These are phyloP conservation scores for Melastoma candidum DNA, from an alignment of 441 rosid species.

Conservation along the genomic window DNA sequence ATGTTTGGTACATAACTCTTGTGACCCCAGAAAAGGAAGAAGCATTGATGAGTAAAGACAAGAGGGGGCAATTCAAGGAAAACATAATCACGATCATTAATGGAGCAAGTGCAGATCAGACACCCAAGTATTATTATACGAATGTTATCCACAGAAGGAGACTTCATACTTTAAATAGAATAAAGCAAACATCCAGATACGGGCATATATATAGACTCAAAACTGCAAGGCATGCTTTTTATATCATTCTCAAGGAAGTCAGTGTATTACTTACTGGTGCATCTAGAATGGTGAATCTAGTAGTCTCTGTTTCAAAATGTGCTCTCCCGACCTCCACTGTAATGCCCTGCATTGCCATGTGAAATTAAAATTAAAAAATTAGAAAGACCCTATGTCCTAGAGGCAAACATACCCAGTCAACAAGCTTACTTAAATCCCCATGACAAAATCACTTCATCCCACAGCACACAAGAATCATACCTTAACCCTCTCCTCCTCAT, in stretches of 20 bases:
- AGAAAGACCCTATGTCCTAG: no score
- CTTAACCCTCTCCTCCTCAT: slow-evolving; percentile 97
- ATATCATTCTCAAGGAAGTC: background rate
- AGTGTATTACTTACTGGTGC: slow-evolving; percentile 75
- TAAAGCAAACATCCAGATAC: no score
- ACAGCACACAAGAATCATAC: slow-evolving; percentile 24
- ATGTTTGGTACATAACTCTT: slow-evolving; percentile 97
- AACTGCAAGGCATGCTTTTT: no score
- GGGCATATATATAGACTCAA: no score
- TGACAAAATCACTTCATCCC: background rate
- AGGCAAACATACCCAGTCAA: no score
- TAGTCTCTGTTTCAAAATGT: slow-evolving; percentile 79
- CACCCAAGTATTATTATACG: no score
- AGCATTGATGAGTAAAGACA: slow-evolving; percentile 2
- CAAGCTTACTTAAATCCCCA: no score
- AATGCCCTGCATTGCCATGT: slow-evolving; percentile 45
- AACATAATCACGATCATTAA: background rate
- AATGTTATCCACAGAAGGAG: no score
- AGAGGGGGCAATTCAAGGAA: background rate
- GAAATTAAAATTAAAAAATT: background rate
- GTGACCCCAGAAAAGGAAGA: slow-evolving; percentile 54
- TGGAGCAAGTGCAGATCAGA: no score
- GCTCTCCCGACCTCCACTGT: slow-evolving; percentile 99
- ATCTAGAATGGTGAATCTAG: slow-evolving; percentile 93
- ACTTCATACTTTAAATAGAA: no score